Evolutionary conservation across 176 grass and related monocot species (phyloP), one percentile per base, ranked within the genome.

Genomic region (Leersia perrieri): DNA sequence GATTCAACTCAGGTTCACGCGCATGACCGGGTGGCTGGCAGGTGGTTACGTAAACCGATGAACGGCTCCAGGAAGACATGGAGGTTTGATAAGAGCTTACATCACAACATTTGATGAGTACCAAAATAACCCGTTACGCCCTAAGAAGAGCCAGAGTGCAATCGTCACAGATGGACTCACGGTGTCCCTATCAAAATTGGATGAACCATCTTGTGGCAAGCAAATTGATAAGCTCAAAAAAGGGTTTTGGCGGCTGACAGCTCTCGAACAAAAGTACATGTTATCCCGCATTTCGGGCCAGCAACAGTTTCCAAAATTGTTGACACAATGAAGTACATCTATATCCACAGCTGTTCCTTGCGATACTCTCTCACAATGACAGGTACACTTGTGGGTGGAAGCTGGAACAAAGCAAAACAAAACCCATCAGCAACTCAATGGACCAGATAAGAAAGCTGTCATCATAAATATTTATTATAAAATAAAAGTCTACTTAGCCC

Each of bases 291-390:
- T 18, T 33, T 49, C 9, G n/a, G 22, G 53, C 44, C 33, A 84
- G 39, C 70, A 80, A 53, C 58, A 66, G 66, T 70, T 27, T 84
- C 67, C 71, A 80, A 83, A 92, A 85, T 68, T 62, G 15, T 42
- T 78, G 65, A 79, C 70, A 87, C 70, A 62, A 5, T 15, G 23
- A 65, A 58, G 53, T 44, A 58, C 31, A 74, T 81, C 72, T 83
- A 97, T 90, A 93, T 91, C 94, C 91, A 94, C 49, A 97, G 40
- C 66, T 79, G 74, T 39, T 94, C 92, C 75, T 81, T 89, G 25
- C 49, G 49, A n/a, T 91, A 94, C 60, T 94, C 86, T 63, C 92
- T 80, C 16, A 94, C 89, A 84, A 94, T 89, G 63, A 94, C 92
- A 5, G 92, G 92, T 57, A 91, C 92, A 78, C 92, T 94, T 55